Base-by-base conservation (phyloP, 257 asterid species). In the Solanum clarkiae region DNA sequence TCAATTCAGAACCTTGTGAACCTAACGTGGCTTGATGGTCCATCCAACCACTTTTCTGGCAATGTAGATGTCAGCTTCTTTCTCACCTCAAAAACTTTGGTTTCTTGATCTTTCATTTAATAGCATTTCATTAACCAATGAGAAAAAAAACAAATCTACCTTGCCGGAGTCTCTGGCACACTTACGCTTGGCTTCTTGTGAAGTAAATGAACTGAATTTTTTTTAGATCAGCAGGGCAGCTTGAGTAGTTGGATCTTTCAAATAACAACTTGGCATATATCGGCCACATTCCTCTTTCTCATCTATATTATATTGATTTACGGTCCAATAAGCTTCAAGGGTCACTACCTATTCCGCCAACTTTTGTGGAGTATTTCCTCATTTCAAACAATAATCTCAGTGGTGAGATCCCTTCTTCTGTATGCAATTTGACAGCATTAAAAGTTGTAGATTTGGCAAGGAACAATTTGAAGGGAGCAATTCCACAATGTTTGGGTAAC, bases 1-100 rank as follows among this genome's bases (percentile, higher is more conserved):
- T 88, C 90, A 60, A 44, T 87, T 45, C 70, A 68, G 20, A 81
- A 85, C 63, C 88, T 87, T 32, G 84, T 80, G 36, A 85, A 87
- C 22, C 49, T 87, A 70, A 45, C 45, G 2, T 0, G 0, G 45
- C 80, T 42, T 70, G 4, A 17, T 70, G 15, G 42, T 17, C 6
- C 54, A 42, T 40, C 7, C 45, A 70, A 70, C 17, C 20, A 42
- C 45, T 40, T 70, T 70, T 40, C 26, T 70, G 80, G 53, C 16
- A 42, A 18, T 42, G 16, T 70, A 42, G 80, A 70, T 42, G 29
- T 81, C 8, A 80, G 29, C 29, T 1, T 70, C 80, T 40, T 70
- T 18, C 32, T 83, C 86, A 68, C 13, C 75, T 83, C 44, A 24
- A 65, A 29, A 63, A n/a, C 86, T 83, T 55, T 0, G 2, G 1